These are phyloP conservation scores for Emmonsiellopsis sp. DNA, from an alignment of 2,329 filamentous ascomycete species.

Conservation along the genomic window DNA sequence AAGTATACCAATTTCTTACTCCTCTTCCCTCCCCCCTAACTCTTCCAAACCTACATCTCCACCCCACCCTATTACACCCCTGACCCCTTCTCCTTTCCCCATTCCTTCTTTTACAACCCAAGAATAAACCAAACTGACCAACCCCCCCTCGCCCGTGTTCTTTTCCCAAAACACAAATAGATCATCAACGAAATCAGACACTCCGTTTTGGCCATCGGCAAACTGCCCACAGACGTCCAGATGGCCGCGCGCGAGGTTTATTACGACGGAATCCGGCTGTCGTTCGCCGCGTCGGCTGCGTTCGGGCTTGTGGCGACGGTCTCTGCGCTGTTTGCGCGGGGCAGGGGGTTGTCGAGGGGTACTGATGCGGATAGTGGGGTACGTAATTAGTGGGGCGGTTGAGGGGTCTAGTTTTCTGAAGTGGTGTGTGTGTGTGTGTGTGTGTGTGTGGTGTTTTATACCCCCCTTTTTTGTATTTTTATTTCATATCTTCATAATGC, in stretches of 20 bases:
- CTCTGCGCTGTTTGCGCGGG: conserved; percentile 38
- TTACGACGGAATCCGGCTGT: conserved; percentile 48
- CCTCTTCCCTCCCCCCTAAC: not conserved
- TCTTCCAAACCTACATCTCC: too few relatives aligned
- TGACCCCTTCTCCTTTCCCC: not conserved
- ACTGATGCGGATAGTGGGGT: not conserved
- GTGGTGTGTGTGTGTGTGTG: too few relatives aligned
- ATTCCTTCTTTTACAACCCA: not conserved
- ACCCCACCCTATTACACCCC: not conserved
- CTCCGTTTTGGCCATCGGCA: conserved; percentile 47
- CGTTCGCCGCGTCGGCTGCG: conserved; percentile 46
- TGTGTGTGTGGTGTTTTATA: too few relatives aligned
- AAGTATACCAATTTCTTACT: conserved; percentile 36
- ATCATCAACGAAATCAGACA: conserved; percentile 54
- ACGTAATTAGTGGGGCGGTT: too few relatives aligned
- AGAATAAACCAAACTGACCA: conserved; percentile 14
- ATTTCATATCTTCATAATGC: too few relatives aligned
- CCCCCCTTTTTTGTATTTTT: too few relatives aligned
- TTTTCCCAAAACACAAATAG: conserved; percentile 25
- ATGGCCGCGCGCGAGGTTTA: conserved; percentile 49
- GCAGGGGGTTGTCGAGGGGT: conserved; percentile 8
- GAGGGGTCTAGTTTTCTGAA: too few relatives aligned
- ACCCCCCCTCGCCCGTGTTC: conserved; percentile 2
- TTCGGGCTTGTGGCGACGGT: conserved; percentile 43
- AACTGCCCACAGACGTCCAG: conserved; percentile 48